Evolutionary conservation across 805 yeast genomes (phyloP), one percentile per base, ranked within the genome.

Genomic region (Candida coquimbonensis): DNA sequence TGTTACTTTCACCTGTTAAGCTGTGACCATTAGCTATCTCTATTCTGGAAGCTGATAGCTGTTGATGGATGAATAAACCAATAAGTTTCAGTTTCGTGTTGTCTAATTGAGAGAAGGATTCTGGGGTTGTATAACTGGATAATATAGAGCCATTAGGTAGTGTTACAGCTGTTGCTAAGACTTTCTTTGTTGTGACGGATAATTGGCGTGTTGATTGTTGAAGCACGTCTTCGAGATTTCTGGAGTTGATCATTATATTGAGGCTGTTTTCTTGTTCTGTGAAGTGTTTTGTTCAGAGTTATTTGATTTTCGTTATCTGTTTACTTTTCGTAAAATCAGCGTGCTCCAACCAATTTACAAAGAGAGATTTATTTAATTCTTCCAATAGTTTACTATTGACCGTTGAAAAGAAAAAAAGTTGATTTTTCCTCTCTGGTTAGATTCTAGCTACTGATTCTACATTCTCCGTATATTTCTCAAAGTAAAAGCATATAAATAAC

Each of bases 81-180:
- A 43, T 21, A 9, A 47, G 35, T 13, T 47, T 47, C 13, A 47
- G 27, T 25, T 27, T 41, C 25, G 38, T 40, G 12, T 29, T 29
- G 29, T 40, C 42, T 27, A 40, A 17, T 17, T 17, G 32, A 6
- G 43, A 40, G 7, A 7, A 13, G 3, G 26, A 13, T 29, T 27
- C 35, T 31, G 14, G 35, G 19, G n/a, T 35, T 14, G 47, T 38
- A n/a, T 40, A 39, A 32, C 35, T 36, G n/a, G 47, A 44, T 7
- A 47, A 36, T 11, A 47, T 33, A 3, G 47, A 47, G 11, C 49
- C 49, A 35, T 47, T 44, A 25, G 49, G 49, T 12, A 47, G 43
- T 12, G 47, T 43, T 7, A 47, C 26, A 1, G 49, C 42, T 9
- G 40, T 9, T 1, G 49, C 43, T 4, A 43, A 27, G 5, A 47